Evolutionary conservation across 148 eudicot genomes (phyloP).

Genomic region (Fallopia convolvulus): DNA sequence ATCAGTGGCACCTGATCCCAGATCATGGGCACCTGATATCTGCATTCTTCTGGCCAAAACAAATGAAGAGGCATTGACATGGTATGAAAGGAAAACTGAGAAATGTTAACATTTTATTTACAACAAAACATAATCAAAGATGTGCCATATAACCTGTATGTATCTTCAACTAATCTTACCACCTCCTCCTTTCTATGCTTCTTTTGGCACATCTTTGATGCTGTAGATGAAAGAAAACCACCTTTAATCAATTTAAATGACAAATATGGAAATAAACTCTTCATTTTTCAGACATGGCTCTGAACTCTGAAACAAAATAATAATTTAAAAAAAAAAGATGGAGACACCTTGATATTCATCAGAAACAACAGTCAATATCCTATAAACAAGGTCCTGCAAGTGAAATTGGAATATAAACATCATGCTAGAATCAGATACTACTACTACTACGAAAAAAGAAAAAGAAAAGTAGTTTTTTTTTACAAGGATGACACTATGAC

Average conservation of each 20-base stretch:
- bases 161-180: slow-evolving; percentile 79
- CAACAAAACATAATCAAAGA: not conserved
- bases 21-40: not conserved
- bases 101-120: not conserved
- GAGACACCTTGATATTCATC: slow-evolving; percentile 59
- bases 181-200: slow-evolving; percentile 69
- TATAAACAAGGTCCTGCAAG: slow-evolving; percentile 79
- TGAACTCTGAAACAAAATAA: no score
- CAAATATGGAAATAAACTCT: not conserved
- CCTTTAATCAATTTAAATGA: not conserved
- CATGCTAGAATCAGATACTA: not conserved
- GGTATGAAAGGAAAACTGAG: not conserved
- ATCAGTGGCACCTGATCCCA: slow-evolving; percentile 4
- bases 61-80: not conserved
- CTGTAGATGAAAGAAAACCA: slow-evolving; percentile 28
- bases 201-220: slow-evolving; percentile 71
- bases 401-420: not conserved
- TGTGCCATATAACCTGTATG: slow-evolving; percentile 49
- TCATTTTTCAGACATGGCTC: no score
- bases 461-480: not conserved
- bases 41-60: slow-evolving; percentile 63
- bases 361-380: slow-evolving; percentile 57
- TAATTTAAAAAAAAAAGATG: no score
- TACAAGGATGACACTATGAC: no score
- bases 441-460: not conserved